These are phyloP conservation scores for Solioccasus polychromus DNA, from an alignment of 768 basidiomycete genomes.

Conservation along the genomic window DNA sequence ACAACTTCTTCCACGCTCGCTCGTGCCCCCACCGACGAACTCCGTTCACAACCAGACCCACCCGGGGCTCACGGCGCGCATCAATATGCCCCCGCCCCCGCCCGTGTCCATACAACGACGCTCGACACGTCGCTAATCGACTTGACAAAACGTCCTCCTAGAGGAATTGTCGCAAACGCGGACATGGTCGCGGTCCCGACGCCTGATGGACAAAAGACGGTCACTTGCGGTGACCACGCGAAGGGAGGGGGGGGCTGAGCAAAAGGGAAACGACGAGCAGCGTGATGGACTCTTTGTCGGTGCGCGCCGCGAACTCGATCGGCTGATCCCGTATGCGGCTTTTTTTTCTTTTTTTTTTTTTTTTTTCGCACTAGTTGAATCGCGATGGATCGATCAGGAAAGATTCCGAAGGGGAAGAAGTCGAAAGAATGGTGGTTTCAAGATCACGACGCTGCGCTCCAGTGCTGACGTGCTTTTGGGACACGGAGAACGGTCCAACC, in stretches of 20 bases:
- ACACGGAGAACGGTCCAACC: no score
- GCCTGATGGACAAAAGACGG: conserved; percentile 84
- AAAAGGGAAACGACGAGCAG: conserved; percentile 92
- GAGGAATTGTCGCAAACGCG: conserved; percentile 80
- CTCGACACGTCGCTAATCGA: conserved; percentile 80
- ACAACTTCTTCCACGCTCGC: conserved; percentile 71
- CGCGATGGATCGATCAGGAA: no score
- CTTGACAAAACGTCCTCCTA: conserved; percentile 97
- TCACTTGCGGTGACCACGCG: conserved; percentile 89
- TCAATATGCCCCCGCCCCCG: conserved; percentile 79
- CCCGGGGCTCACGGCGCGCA: conserved; percentile 87
- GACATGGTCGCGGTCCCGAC: conserved; percentile 90
- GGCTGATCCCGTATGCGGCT: conserved; percentile 91
- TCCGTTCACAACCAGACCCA: conserved; percentile 95
- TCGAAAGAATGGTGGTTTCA: no score
- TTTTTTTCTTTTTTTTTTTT: no score
- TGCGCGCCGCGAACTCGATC: conserved; percentile 91
- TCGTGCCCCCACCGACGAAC: conserved; percentile 62
- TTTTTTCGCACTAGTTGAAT: no score
- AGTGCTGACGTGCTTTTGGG: no score
- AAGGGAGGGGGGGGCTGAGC: conserved; percentile 94
- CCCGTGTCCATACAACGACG: conserved; percentile 73
- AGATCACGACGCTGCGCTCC: no score
- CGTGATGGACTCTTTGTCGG: conserved; percentile 87
- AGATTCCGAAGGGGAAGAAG: no score